Percentiles rank a stretch among this genome's conserved stretches.
Conservation (phyloP, 2,329 filamentous ascomycete species). For the Aphanocladium album region DNA sequence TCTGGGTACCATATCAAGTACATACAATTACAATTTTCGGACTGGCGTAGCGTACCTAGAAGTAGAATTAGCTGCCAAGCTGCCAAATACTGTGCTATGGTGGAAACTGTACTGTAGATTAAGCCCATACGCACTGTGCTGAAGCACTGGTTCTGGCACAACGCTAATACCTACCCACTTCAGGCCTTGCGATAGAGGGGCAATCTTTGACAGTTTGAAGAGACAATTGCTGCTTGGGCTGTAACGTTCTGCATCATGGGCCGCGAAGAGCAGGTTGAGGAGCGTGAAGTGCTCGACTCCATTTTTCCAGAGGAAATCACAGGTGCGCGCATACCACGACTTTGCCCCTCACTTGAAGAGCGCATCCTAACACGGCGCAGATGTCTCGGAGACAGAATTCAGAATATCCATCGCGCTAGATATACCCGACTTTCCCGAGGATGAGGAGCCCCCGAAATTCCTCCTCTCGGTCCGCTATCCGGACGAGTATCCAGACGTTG, state of each 20-base stretch:
- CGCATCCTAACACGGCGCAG: conserved; percentile 40
- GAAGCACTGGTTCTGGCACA: not conserved
- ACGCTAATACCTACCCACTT: not conserved
- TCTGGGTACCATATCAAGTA: too few relatives aligned
- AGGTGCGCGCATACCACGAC: conserved; percentile 43
- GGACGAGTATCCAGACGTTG: conserved; percentile 82
- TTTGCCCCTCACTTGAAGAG: not conserved
- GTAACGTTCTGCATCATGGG: conserved; percentile 44
- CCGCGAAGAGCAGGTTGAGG: conserved; percentile 86
- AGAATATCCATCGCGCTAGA: conserved; percentile 84
- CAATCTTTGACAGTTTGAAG: not conserved
- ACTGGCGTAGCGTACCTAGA: too few relatives aligned
- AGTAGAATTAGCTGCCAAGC: too few relatives aligned
- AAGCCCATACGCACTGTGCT: not conserved
- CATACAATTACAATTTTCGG: too few relatives aligned
- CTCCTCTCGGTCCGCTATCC: conserved; percentile 84
- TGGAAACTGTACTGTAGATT: not conserved
- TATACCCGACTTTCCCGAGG: conserved; percentile 59
- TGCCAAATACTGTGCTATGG: not conserved
- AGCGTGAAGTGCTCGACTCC: conserved; percentile 94
- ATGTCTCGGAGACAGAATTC: conserved; percentile 86
- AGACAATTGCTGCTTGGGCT: not conserved
- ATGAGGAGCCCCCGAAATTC: conserved; percentile 63
- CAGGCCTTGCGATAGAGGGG: not conserved
- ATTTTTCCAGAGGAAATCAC: conserved; percentile 98